phyloP scores from a whole-genome alignment of 371 early-diverging fungal species.

The Lichtheimia corymbifera region DNA sequence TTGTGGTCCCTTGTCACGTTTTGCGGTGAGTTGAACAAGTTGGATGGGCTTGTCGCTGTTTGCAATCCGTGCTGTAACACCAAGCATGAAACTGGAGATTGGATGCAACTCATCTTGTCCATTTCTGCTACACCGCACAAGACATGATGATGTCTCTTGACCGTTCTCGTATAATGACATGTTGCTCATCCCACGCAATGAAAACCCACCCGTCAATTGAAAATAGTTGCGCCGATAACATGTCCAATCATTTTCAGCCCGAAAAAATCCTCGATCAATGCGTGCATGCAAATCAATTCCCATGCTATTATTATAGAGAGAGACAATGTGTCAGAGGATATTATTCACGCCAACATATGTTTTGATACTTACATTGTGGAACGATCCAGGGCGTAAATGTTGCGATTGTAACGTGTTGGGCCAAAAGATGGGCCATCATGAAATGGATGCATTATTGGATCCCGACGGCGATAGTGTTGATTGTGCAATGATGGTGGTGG shows the following conservation, averaged over 20 bases:
- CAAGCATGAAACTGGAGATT: conserved; percentile 60
- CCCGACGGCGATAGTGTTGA: no score
- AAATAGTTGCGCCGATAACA: conserved; percentile 94
- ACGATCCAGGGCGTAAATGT: conserved; percentile 61
- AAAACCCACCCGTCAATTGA: conserved; percentile 77
- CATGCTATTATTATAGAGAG: conserved; percentile 18
- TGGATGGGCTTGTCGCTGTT: conserved; percentile 66
- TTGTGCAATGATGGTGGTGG: not conserved
- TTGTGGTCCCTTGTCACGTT: conserved; percentile 91
- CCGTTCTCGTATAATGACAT: conserved; percentile 34
- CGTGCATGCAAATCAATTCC: conserved; percentile 58
- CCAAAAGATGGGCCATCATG: conserved; percentile 37
- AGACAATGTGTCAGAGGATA: no score
- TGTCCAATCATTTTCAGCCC: conserved; percentile 84
- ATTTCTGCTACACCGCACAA: conserved; percentile 23
- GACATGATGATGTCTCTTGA: conserved; percentile 53
- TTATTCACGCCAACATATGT: not conserved
- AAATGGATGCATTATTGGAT: not conserved
- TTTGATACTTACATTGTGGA: conserved; percentile 28
- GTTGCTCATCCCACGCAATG: conserved; percentile 47
- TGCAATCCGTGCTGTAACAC: conserved; percentile 63
- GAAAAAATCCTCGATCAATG: conserved; percentile 80
- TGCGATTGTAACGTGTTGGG: conserved; percentile 61
- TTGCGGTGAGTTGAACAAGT: conserved; percentile 89
- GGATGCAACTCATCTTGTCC: conserved; percentile 32